Conservation (phyloP, 495 filamentous ascomycete genomes). For the Pyrenula massariospora region DNA sequence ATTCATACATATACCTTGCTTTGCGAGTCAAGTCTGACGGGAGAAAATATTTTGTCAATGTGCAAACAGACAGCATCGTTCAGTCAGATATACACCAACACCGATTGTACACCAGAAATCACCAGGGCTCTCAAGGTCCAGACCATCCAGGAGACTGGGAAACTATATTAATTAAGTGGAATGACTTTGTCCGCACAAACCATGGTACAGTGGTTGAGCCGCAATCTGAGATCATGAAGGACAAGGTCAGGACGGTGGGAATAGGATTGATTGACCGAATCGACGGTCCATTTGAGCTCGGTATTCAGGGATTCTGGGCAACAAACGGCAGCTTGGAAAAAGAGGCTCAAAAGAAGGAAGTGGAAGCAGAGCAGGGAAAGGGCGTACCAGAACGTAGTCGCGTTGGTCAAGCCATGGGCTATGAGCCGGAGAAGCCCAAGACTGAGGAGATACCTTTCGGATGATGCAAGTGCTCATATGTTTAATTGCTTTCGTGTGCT, state of each 20-base stretch:
- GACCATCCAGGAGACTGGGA: slow-evolving; percentile 73
- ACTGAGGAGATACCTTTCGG: background rate
- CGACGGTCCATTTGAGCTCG: slow-evolving; percentile 74
- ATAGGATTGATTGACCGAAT: slow-evolving; percentile 82
- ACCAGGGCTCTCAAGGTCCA: slow-evolving; percentile 19
- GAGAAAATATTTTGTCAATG: slow-evolving; percentile 83
- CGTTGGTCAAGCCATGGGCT: background rate
- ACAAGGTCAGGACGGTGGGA: slow-evolving; percentile 75
- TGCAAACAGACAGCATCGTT: slow-evolving; percentile 87
- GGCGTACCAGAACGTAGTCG: background rate
- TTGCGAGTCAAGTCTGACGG: slow-evolving; percentile 88
- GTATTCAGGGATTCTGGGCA: slow-evolving; percentile 75
- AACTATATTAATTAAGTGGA: slow-evolving; percentile 77
- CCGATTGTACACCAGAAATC: slow-evolving; percentile 65
- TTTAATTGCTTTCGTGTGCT: no score
- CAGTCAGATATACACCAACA: slow-evolving; percentile 94
- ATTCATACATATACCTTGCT: slow-evolving; percentile 77
- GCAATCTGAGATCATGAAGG: slow-evolving; percentile 72
- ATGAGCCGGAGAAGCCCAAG: background rate
- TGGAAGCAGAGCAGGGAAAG: background rate
- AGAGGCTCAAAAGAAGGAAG: slow-evolving; percentile 24
- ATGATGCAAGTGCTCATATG: no score
- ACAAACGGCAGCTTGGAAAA: slow-evolving; percentile 33
- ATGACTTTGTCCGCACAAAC: slow-evolving; percentile 91
- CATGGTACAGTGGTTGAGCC: slow-evolving; percentile 83